These are phyloP conservation scores for Xeromyces bisporus DNA, from an alignment of 495 filamentous ascomycete genomes.

Conservation along the genomic window DNA sequence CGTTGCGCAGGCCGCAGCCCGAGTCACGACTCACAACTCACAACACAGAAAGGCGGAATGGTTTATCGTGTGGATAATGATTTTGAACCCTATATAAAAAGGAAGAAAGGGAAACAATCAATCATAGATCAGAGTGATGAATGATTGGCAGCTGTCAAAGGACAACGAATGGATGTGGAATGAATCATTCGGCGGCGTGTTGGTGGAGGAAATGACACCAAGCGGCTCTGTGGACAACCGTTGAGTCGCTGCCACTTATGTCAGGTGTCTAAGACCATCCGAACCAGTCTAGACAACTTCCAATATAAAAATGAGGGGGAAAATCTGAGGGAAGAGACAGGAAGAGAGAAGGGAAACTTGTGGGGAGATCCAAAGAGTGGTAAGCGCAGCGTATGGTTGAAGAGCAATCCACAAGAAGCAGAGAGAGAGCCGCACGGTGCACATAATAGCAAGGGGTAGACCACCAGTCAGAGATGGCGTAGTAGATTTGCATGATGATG, in stretches of 20 bases:
- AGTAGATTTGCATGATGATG: not conserved
- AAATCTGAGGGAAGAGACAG: constrained; percentile 3
- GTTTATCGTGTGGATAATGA: too few species aligned
- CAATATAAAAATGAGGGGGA: constrained; percentile 1
- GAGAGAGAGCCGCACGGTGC: not conserved
- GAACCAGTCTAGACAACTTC: constrained; percentile 4
- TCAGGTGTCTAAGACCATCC: constrained; percentile 17
- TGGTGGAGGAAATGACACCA: not conserved
- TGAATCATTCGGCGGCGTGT: too few species aligned
- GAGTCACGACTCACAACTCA: too few species aligned
- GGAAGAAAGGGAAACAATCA: too few species aligned
- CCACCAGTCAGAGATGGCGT: constrained; percentile 1
- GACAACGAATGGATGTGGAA: constrained; percentile 16
- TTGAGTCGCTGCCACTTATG: constrained; percentile 20
- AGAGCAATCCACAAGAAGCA: constrained; percentile 5
- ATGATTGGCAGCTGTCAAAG: constrained; percentile 9
- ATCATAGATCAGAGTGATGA: too few species aligned
- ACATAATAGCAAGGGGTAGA: constrained; percentile 4
- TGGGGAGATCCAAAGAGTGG: constrained; percentile 2
- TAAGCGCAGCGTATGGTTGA: constrained; percentile 5
- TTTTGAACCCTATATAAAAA: too few species aligned
- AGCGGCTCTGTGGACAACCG: constrained; percentile 10
- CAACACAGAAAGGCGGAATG: too few species aligned
- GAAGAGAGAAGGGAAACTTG: not conserved
- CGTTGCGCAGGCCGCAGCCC: too few species aligned